Evolutionary conservation across 306 rosid species (phyloP), one percentile per base, ranked within the genome.

Genomic region (Pyrus betulifolia): DNA sequence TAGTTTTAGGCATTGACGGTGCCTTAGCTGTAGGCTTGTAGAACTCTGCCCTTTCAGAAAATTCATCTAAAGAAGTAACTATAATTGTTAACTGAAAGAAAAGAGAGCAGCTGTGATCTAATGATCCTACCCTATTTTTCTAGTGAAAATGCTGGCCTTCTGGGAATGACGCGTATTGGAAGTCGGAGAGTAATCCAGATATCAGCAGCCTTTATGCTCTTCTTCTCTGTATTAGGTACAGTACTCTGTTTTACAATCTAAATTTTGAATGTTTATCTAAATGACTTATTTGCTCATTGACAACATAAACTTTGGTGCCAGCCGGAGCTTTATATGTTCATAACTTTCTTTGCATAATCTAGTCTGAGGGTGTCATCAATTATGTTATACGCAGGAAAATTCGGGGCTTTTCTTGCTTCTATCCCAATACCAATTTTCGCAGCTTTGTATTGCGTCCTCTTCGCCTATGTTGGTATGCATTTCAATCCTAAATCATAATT

Each of bases 111-210:
- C 19, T 75, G 22, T 57, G 72, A 66, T 63, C 81, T 79, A 71
- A 81, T 78, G 57, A 78, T 75, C 27, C 13, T 67, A 28, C 27
- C 51, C 70, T 64, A 18, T 85, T 81, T 78, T 72, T 76, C 40
- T 51, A 95, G 97, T 71, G 95, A 92, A 88, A 95, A 90, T 85
- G 98, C 93, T 75, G 98, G 98, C 75, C 93, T 95, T 31, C 78
- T 90, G 84, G 98, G 96, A 63, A 82, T 95, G 79, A 95, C 98
- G 14, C 79, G 84, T n/a, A 77, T 90, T 76, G 95, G 97, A 82
- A 95, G 98, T 30, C 87, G 98, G 58, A 84, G 85, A 82, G 97
- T 91, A 76, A 9, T 90, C 78, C 93, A 92, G 84, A 84, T 92
- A 67, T 61, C 97, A 45, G 96, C 97, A 0, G 92, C 40, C 28